A percentile compares a stretch with the other conserved stretches of the same genome.
Evolutionary conservation across 768 basidiomycete genomes (phyloP).

Genomic region (Kwoniella sp.): DNA sequence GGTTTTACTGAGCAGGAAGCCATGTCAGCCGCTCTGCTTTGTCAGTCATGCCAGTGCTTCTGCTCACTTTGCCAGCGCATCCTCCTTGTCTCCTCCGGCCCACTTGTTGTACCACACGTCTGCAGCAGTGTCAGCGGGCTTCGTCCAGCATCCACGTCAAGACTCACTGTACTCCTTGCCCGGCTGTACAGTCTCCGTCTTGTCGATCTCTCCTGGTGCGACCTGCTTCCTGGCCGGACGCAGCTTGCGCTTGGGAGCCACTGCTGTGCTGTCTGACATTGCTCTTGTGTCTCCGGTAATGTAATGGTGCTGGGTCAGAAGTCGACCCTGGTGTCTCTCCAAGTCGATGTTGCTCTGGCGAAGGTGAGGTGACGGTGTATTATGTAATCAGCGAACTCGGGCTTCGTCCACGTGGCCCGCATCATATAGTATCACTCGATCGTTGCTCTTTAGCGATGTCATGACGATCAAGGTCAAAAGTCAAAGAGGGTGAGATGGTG

Average conservation of each 20-base stretch:
- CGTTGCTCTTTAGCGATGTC: no score
- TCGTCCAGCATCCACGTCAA: neutral
- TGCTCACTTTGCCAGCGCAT: slow-evolving; percentile 86
- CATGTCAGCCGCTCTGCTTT: slow-evolving; percentile 1
- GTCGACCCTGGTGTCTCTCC: no score
- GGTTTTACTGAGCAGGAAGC: slow-evolving; percentile 62
- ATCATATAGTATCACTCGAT: no score
- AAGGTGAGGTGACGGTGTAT: neutral
- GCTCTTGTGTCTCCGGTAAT: neutral
- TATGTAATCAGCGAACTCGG: no score
- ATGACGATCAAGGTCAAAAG: no score
- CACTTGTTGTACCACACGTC: slow-evolving; percentile 99
- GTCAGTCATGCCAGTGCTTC: neutral
- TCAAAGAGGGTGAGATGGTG: no score
- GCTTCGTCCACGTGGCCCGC: no score
- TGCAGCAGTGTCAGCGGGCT: slow-evolving; percentile 47
- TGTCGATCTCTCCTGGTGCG: slow-evolving; percentile 81
- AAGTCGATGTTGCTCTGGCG: no score
- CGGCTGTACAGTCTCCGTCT: slow-evolving; percentile 79
- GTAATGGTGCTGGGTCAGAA: no score
- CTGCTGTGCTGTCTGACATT: slow-evolving; percentile 14
- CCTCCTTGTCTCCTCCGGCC: slow-evolving; percentile 99
- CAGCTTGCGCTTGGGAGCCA: slow-evolving; percentile 55
- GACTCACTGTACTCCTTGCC: slow-evolving; percentile 92
- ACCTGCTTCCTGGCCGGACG: slow-evolving; percentile 94